These are phyloP conservation scores for Ustilaginoidea virens DNA, from an alignment of 2,329 filamentous ascomycete genomes.

Conservation along the genomic window DNA sequence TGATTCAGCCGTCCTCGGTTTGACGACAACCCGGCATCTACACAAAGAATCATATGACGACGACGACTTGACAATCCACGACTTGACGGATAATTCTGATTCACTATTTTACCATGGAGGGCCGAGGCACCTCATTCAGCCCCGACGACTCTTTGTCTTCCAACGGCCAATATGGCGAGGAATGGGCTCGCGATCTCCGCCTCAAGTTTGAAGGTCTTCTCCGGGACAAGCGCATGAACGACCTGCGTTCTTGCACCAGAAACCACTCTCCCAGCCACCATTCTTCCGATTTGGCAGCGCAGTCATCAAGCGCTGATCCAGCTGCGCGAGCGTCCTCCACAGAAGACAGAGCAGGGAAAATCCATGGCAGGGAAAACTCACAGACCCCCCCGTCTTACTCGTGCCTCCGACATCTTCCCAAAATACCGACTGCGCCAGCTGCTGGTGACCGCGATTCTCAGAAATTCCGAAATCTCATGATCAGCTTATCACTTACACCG, in stretches of 20 bases:
- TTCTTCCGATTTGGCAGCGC: slow-evolving; percentile 37
- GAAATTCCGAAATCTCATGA: slow-evolving; percentile 67
- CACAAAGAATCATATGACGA: not conserved
- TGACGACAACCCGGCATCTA: no score
- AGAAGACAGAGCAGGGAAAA: slow-evolving; percentile 30
- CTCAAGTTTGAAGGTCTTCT: slow-evolving; percentile 77
- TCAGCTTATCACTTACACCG: slow-evolving; percentile 75
- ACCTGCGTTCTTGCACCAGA: slow-evolving; percentile 40
- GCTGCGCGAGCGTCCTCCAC: slow-evolving; percentile 22
- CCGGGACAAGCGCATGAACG: slow-evolving; percentile 74
- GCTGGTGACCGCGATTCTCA: slow-evolving; percentile 47
- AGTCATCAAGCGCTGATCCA: slow-evolving; percentile 33
- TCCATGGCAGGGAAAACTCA: slow-evolving; percentile 18
- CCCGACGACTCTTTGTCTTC: slow-evolving; percentile 12
- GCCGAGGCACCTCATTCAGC: slow-evolving; percentile 19
- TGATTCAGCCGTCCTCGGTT: no score
- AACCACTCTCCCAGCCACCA: slow-evolving; percentile 44
- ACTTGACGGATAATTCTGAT: not conserved
- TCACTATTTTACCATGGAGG: slow-evolving; percentile 18
- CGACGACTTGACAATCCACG: not conserved
- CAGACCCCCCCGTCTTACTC: slow-evolving; percentile 31
- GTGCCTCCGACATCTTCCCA: slow-evolving; percentile 33
- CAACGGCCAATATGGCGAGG: slow-evolving; percentile 42
- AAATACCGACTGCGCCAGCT: slow-evolving; percentile 57
- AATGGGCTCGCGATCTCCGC: slow-evolving; percentile 65